phyloP scores from a whole-genome alignment of 768 basidiomycete genomes.

The Fibroporia radiculosa region DNA sequence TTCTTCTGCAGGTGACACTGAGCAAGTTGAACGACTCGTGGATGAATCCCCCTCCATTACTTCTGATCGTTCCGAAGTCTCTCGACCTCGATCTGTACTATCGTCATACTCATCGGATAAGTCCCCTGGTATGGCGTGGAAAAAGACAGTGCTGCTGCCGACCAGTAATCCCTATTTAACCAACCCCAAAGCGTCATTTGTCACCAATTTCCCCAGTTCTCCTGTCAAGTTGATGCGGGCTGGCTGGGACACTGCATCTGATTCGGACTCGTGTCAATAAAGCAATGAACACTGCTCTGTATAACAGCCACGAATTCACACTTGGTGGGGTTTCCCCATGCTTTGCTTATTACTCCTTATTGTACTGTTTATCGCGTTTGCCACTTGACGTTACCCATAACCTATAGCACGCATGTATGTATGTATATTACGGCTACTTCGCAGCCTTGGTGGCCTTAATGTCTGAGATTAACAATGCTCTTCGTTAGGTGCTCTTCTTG shows the following conservation, averaged over 20 bases:
- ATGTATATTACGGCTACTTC: background rate
- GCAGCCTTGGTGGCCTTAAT: too few species aligned
- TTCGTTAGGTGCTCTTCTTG: too few species aligned
- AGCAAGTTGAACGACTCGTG: slow-evolving; percentile 18
- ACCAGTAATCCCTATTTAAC: slow-evolving; percentile 10
- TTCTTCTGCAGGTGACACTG: slow-evolving; percentile 11
- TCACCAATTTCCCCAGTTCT: slow-evolving; percentile 12
- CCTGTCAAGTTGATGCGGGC: slow-evolving; percentile 13
- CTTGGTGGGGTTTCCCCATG: too few species aligned
- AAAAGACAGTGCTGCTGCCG: slow-evolving; percentile 16
- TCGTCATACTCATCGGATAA: slow-evolving; percentile 8
- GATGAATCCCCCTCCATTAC: slow-evolving; percentile 9
- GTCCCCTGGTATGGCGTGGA: slow-evolving; percentile 20
- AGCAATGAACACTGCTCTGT: too few species aligned
- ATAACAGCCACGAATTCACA: too few species aligned
- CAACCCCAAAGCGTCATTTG: slow-evolving; percentile 9
- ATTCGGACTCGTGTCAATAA: too few species aligned
- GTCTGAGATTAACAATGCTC: too few species aligned
- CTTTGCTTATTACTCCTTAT: slow-evolving; percentile 18
- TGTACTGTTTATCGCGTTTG: too few species aligned
- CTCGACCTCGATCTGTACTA: slow-evolving; percentile 1
- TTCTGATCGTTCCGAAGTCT: slow-evolving; percentile 5
- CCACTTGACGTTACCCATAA: too few species aligned
- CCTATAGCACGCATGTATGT: too few species aligned
- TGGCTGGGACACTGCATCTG: slow-evolving; percentile 15